Percentiles rank a stretch among this genome's conserved stretches.
phyloP scores from a whole-genome alignment of 257 asterid genomes.

The Verbascum thapsus region DNA sequence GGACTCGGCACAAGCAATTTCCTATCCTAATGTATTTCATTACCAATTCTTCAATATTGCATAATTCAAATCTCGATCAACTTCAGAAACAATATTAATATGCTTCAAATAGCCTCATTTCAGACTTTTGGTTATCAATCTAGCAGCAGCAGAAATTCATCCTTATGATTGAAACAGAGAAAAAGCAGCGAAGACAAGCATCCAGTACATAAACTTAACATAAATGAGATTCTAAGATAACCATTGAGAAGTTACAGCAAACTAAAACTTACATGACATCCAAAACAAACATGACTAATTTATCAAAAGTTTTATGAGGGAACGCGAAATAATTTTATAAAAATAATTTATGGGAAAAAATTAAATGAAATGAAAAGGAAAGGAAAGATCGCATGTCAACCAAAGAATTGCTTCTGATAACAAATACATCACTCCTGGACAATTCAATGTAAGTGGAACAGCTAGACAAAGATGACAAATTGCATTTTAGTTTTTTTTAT shows the following conservation, averaged over 20 bases:
- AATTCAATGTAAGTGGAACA: constrained; percentile 18
- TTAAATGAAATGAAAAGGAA: neutral
- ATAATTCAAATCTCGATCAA: constrained; percentile 17
- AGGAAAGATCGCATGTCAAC: neutral
- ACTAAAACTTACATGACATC: constrained; percentile 1
- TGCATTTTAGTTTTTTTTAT: constrained; percentile 14
- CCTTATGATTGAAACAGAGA: neutral
- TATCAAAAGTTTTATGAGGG: constrained; percentile 7
- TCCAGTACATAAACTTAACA: neutral
- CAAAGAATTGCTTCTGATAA: constrained; percentile 16
- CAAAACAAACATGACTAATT: constrained; percentile 11
- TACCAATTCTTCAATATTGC: constrained; percentile 12
- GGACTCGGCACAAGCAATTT: neutral
- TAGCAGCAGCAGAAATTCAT: constrained; percentile 12
- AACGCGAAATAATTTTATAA: neutral
- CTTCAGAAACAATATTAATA: constrained; percentile 14
- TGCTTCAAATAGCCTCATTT: constrained; percentile 11
- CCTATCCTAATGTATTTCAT: neutral
- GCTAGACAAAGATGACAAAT: constrained; percentile 16
- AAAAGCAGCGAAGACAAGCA: constrained; percentile 22
- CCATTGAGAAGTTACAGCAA: neutral
- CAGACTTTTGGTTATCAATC: constrained; percentile 17
- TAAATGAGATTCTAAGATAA: neutral
- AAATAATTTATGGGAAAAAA: constrained; percentile 3
- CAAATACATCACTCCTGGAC: constrained; percentile 21